Base-by-base conservation (phyloP, 768 basidiomycete species). In the Rhodotorula kratochvilovae region DNA sequence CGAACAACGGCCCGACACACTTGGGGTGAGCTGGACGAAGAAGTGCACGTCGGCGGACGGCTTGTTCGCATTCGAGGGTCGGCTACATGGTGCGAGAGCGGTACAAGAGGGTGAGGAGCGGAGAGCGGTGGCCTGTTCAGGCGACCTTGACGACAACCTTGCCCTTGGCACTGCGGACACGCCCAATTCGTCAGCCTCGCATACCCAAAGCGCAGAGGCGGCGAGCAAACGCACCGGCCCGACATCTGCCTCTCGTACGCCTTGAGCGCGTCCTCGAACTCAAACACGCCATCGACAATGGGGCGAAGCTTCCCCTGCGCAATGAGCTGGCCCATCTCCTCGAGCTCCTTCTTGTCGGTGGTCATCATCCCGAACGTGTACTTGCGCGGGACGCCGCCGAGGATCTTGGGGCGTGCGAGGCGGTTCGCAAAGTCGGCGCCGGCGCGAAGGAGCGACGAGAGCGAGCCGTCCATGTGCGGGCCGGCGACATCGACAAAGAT, bases 231-330 rank as follows among this genome's bases (percentile, higher is more conserved):
- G 43, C 51, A 64, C 68, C 85, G 82, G 10, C 81, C 79, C 1
- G 85, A 83, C 83, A 87, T 81, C 15, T 88, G 77, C 61, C 83
- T 82, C 21, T 87, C 86, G 76, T 88, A 91, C 1, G 89, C 90
- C 67, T 85, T 80, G 63, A 85, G 77, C 4, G 79, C 85, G 11
- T 88, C 85, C 45, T 85, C 82, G 61, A 89, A 89, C 5, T 77
- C 79, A 67, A 82, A 84, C 0, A 86, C 84, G 0, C 86, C 87
- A 77, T 90, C 89, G 7, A 90, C 82, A 0, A 84, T 75, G 1
- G 86, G 82, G 68, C 83, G 85, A 15, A 89, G 77, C 66, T 82
- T 82, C 31, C 85, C 86, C 66, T 84, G 80, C 6, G 79, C 80
- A 16, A 86, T 67, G 56, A 85, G 70, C 33, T 79, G 68, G 25